Base-by-base conservation (phyloP, 2,329 filamentous ascomycete species). In the Cryphonectria japonica region DNA sequence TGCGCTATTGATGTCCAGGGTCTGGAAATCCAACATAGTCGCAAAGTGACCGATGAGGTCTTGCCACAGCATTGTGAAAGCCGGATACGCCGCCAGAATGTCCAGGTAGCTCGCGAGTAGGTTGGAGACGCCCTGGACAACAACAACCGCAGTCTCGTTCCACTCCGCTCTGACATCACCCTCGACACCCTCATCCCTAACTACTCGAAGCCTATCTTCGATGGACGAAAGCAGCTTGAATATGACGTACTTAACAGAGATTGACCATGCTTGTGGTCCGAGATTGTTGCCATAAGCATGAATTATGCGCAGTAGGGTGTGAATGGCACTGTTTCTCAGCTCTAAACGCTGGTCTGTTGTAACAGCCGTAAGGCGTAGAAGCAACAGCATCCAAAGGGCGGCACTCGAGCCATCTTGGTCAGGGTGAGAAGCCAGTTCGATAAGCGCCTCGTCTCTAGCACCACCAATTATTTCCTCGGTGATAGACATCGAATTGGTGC, bases 241-340 rank as follows among this genome's bases (percentile, higher is more conserved):
- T 1, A 97, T 86, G 8, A 98, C 92, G 8, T 88, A 89, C 72
- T 92, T 91, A 69, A 97, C 87, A 75, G 94, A 96, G 39, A 95
- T 86, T 64, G 91, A 91, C 95, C 94, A 98, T 0, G 93, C 91
- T 76, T 92, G 89, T 0, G 93, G 86, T 57, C 88, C 91, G 5
- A 98, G 85, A 68, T 92, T 91, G 74, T 95, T 92, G 14, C 94
- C 94, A 74, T 97, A 97, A 1, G 93, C 94, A 78, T 97, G 94
- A 73, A 98, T 94, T 29, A 98, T 97, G 62, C 94, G 89, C 69
- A 98, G 86, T 3, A 98, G 83, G 0, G 95, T 98, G 79, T 98
- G 95, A 32, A 98, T 93, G 0, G 95, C 94, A 72, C 93, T 94
- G 76, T 95, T 95, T 60, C 93, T 87, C 60, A 96, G 85, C 78